phyloP scores from a whole-genome alignment of 75 land plant species.

The Larix kaempferi region DNA sequence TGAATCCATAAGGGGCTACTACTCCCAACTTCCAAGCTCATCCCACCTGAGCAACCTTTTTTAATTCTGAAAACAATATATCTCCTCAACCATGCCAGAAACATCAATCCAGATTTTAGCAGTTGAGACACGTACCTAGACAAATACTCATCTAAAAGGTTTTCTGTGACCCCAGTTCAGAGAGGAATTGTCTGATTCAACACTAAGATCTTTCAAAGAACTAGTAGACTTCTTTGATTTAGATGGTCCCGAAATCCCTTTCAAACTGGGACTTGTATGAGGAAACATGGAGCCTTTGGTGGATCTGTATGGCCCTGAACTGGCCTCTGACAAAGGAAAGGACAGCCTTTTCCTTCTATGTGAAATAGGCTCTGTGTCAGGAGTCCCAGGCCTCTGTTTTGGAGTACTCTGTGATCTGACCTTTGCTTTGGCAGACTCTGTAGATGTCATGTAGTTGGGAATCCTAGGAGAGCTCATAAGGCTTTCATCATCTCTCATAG shows the following conservation, averaged over 20 bases:
- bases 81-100: neutral
- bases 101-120: neutral
- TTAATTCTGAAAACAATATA: neutral
- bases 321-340: neutral
- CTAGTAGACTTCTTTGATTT: constrained; percentile 6
- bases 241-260: constrained; percentile 14
- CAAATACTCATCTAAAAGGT: neutral
- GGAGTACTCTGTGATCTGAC: constrained; percentile 40
- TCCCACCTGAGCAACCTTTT: no score
- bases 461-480: constrained; percentile 55
- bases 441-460: neutral
- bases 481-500: constrained; percentile 67
- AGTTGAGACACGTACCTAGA: neutral
- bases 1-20: neutral
- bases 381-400: constrained; percentile 18
- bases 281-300: constrained; percentile 24
- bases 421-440: constrained; percentile 4
- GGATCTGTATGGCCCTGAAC: constrained; percentile 6
- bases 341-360: constrained; percentile 9
- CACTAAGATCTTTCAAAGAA: neutral
- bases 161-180: neutral
- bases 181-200: neutral
- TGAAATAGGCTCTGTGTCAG: no score
- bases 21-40: neutral
- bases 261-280: neutral